These are phyloP conservation scores for Nicotiana obtusifolia DNA, from an alignment of 257 asterid species.

Conservation along the genomic window DNA sequence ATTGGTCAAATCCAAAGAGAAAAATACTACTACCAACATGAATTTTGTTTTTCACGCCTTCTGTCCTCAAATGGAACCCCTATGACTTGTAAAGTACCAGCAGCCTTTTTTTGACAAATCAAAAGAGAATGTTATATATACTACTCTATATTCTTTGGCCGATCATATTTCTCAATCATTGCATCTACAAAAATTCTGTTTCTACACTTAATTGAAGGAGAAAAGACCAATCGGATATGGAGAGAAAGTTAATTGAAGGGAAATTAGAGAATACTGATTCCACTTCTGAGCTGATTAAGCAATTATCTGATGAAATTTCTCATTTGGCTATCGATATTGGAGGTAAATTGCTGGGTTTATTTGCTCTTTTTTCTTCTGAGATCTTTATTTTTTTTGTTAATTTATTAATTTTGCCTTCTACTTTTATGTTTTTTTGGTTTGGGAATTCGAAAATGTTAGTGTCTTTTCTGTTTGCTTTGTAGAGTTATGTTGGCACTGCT, in stretches of 20 bases:
- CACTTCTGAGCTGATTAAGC: constrained; percentile 17
- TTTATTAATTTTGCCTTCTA: background rate
- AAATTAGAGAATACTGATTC: constrained; percentile 3
- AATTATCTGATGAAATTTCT: constrained; percentile 40
- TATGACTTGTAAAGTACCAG: background rate
- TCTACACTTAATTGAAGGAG: background rate
- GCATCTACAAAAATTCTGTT: background rate
- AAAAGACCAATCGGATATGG: background rate
- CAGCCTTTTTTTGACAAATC: background rate
- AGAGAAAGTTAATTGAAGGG: background rate
- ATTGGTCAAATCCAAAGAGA: background rate
- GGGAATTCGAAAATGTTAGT: background rate
- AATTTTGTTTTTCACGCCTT: background rate
- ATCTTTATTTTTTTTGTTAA: background rate
- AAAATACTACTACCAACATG: background rate
- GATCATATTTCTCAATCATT: background rate
- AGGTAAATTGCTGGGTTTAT: constrained; percentile 29
- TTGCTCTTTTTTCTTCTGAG: background rate
- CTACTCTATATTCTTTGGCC: background rate
- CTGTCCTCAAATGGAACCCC: background rate
- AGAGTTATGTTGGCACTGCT: background rate
- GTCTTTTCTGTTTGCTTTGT: background rate
- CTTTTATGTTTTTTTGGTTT: background rate
- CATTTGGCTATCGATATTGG: constrained; percentile 85
- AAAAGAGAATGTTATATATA: background rate